A percentile compares a stretch with the other conserved stretches of the same genome.
Conservation (phyloP, 2,329 filamentous ascomycete genomes). For the Ceratocystis papillata region DNA sequence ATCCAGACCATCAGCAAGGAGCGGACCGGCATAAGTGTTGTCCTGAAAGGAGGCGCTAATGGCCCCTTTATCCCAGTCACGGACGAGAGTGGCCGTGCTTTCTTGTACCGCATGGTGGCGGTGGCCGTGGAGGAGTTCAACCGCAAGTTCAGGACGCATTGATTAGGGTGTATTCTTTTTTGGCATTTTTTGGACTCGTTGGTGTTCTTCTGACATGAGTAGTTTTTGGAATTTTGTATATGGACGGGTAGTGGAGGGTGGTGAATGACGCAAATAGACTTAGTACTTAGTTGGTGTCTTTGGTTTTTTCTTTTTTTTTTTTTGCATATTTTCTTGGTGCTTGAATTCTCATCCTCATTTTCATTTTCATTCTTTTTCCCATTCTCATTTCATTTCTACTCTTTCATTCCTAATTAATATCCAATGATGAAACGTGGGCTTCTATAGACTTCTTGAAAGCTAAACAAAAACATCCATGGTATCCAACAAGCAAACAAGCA, state of each 20-base stretch:
- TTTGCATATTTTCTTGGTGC: too few species aligned
- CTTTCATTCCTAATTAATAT: background rate
- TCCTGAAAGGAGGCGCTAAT: constrained; percentile 78
- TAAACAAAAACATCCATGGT: constrained; percentile 5
- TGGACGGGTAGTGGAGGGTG: too few species aligned
- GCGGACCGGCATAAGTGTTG: constrained; percentile 81
- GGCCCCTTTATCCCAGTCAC: constrained; percentile 89
- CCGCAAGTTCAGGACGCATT: constrained; percentile 40
- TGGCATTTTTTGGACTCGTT: background rate
- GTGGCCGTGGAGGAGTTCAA: constrained; percentile 59
- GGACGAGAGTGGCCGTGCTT: constrained; percentile 64
- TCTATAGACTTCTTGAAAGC: constrained; percentile 1
- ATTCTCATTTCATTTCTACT: too few species aligned
- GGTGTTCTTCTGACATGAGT: too few species aligned
- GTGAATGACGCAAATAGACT: too few species aligned
- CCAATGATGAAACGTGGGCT: constrained; percentile 5
- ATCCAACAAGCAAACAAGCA: constrained; percentile 14
- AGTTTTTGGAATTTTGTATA: too few species aligned
- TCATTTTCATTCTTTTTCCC: too few species aligned
- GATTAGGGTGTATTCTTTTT: background rate
- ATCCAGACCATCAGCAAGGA: constrained; percentile 96
- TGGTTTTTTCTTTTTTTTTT: too few species aligned
- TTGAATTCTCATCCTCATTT: too few species aligned
- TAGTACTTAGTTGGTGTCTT: too few species aligned
- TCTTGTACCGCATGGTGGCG: constrained; percentile 54